Conservation (phyloP, 2,329 filamentous ascomycete genomes). For the Colletotrichum horii region DNA sequence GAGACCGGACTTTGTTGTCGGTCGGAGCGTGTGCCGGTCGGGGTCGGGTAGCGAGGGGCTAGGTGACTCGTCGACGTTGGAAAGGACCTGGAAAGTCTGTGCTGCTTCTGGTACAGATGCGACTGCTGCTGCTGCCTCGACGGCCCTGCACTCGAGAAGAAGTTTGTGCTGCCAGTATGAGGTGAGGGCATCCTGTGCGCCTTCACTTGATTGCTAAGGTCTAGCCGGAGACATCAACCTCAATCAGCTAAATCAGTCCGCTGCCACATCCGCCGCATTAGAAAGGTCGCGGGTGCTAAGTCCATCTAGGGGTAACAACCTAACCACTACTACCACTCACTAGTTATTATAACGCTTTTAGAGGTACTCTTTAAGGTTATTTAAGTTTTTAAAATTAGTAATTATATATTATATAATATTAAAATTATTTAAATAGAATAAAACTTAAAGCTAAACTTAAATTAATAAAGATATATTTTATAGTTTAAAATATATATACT, state of each 20-base stretch:
- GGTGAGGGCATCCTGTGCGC: constrained; percentile 14
- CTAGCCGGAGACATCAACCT: not conserved
- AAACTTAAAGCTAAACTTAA: no score
- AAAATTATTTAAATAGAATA: no score
- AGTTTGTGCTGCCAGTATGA: not conserved
- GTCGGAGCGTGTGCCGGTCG: not conserved
- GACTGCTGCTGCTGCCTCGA: not conserved
- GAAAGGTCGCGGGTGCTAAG: not conserved
- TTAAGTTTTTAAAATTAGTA: no score
- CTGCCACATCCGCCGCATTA: not conserved
- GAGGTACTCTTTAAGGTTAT: no score
- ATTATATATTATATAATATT: no score
- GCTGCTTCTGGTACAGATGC: constrained; percentile 4
- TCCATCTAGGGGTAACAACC: not conserved
- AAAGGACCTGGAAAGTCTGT: constrained; percentile 13
- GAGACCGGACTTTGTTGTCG: constrained; percentile 14
- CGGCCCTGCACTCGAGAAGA: not conserved
- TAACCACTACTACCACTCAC: no score
- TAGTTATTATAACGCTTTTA: no score
- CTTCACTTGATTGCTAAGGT: not conserved
- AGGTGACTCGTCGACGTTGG: constrained; percentile 2
- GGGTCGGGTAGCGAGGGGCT: not conserved
- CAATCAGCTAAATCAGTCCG: not conserved
- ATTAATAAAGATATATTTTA: no score
- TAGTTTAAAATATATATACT: no score